phyloP scores from a whole-genome alignment of 2,329 filamentous ascomycete species.

The Coniochaeta sp. region DNA sequence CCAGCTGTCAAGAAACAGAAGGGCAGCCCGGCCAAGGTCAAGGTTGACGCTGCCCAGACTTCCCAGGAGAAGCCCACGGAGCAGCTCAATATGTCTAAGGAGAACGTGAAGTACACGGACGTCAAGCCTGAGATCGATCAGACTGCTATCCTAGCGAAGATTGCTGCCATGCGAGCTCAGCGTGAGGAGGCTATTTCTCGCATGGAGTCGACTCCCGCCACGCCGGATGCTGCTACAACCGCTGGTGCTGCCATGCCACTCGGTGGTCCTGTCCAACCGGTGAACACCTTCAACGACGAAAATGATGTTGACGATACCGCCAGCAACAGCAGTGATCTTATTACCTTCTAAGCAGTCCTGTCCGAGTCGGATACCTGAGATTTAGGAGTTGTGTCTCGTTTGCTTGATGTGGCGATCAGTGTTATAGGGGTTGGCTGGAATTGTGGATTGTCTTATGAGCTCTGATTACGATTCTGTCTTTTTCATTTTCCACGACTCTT shows the following conservation, averaged over 20 bases:
- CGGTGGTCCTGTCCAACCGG: background rate
- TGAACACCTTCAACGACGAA: background rate
- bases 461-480: too few relatives aligned
- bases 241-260: background rate
- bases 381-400: background rate
- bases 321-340: background rate
- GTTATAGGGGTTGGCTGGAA: too few relatives aligned
- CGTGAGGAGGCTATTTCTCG: background rate
- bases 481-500: too few relatives aligned
- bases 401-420: background rate
- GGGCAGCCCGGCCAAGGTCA: background rate
- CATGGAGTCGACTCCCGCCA: background rate
- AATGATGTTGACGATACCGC: background rate
- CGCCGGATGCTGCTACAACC: background rate
- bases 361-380: background rate
- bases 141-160: background rate
- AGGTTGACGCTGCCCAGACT: background rate
- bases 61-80: background rate
- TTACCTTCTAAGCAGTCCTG: background rate
- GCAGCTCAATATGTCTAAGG: background rate
- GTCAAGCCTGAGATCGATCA: background rate
- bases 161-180: background rate
- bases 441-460: too few relatives aligned
- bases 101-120: background rate
- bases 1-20: background rate